A percentile compares a stretch with the other conserved stretches of the same genome.
Evolutionary conservation across 164 flowering plant species (phyloP).

Genomic region (Sextonia rubra): DNA sequence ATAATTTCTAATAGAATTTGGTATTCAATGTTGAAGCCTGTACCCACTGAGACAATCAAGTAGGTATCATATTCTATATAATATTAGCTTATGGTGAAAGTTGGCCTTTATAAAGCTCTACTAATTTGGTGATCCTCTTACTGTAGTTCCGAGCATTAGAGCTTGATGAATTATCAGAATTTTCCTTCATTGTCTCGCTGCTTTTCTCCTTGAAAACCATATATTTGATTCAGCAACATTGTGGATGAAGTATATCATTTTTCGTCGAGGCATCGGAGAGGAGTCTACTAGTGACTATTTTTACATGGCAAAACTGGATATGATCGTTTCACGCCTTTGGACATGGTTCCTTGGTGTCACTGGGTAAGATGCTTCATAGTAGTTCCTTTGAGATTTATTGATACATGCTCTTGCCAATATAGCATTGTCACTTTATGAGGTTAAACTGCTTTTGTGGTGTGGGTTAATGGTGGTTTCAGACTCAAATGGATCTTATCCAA

Average conservation of each 20-base stretch:
- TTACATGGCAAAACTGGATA: conserved; percentile 93
- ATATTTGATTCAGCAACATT: conserved; percentile 5
- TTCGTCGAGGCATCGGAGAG: conserved; percentile 89
- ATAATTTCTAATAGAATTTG: too few relatives aligned
- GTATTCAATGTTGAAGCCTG: too few relatives aligned
- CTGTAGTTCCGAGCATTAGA: background rate
- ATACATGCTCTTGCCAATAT: background rate
- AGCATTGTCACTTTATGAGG: background rate
- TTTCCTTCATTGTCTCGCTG: background rate
- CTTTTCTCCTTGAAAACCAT: background rate
- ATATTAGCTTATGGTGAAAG: background rate
- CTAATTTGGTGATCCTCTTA: background rate
- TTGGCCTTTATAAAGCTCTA: background rate
- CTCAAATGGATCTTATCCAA: conserved; percentile 39
- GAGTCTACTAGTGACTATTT: conserved; percentile 79
- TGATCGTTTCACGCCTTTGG: conserved; percentile 80
- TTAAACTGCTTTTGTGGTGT: conserved; percentile 6
- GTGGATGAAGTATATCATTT: conserved; percentile 62
- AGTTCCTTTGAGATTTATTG: background rate
- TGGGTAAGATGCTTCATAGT: conserved; percentile 34
- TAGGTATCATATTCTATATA: too few relatives aligned
- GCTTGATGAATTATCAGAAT: background rate
- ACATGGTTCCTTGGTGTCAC: conserved; percentile 54
- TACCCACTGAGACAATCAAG: too few relatives aligned
- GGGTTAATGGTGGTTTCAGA: conserved; percentile 40